A percentile compares a stretch with the other conserved stretches of the same genome.
phyloP scores from a whole-genome alignment of 371 early-diverging fungal genomes.

The Syncephalastrum racemosum region DNA sequence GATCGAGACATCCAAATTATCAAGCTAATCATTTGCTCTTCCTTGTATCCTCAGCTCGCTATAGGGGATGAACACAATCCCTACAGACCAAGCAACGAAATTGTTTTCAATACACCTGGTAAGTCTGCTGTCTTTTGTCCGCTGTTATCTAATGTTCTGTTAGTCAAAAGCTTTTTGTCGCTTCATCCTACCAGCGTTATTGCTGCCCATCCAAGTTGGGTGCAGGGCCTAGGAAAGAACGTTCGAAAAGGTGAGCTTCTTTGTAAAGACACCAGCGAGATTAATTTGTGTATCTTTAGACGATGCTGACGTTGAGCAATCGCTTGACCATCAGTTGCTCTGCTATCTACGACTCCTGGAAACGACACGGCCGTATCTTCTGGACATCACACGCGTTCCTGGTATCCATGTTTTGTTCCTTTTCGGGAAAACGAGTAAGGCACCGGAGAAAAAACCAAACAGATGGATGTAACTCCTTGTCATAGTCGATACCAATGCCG shows the following conservation, averaged over 20 bases:
- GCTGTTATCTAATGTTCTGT: neutral
- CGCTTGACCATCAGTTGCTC: conserved; percentile 46
- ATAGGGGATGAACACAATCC: conserved; percentile 66
- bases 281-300: conserved; percentile 19
- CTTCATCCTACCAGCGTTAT: conserved; percentile 68
- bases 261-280: neutral
- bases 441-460: neutral
- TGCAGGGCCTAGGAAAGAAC: conserved; percentile 46
- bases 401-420: conserved; percentile 48
- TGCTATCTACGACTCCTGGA: conserved; percentile 66
- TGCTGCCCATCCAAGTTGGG: conserved; percentile 56
- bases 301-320: conserved; percentile 40
- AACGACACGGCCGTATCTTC: conserved; percentile 66
- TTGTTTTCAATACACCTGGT: conserved; percentile 54
- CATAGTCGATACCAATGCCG: conserved; percentile 56
- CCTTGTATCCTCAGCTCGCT: conserved; percentile 68
- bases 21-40: conserved; percentile 61
- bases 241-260: conserved; percentile 34
- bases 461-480: neutral
- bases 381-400: conserved; percentile 61
- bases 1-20: conserved; percentile 48
- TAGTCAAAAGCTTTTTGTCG: conserved; percentile 52
- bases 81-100: conserved; percentile 53
- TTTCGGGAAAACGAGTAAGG: conserved; percentile 40
- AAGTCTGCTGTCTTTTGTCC: conserved; percentile 2